Evolutionary conservation across 768 basidiomycete species (phyloP).

Genomic region (Lenzites betulinus): DNA sequence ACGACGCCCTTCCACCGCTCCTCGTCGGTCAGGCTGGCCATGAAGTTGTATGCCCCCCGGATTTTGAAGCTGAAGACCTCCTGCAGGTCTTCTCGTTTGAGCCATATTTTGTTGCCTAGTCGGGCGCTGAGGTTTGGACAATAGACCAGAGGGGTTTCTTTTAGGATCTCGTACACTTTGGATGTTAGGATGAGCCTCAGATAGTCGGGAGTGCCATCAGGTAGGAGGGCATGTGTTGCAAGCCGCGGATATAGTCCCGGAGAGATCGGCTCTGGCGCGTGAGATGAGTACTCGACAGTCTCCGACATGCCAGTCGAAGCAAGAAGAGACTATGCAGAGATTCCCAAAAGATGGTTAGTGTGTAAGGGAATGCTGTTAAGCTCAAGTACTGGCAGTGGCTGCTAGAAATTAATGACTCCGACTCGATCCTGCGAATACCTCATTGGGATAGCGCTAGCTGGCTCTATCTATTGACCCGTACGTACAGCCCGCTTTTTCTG

Average conservation of each 20-base stretch:
- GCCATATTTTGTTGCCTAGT: slow-evolving; percentile 91
- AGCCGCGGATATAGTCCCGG: slow-evolving; percentile 59
- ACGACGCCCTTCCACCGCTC: slow-evolving; percentile 98
- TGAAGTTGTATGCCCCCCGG: slow-evolving; percentile 97
- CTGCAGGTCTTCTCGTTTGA: slow-evolving; percentile 97
- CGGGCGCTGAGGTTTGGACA: slow-evolving; percentile 86
- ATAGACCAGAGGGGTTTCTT: slow-evolving; percentile 86
- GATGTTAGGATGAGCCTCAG: slow-evolving; percentile 85
- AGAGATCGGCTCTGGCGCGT: slow-evolving; percentile 61
- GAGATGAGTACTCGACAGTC: slow-evolving; percentile 68
- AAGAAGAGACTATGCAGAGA: too few species aligned
- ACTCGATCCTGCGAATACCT: slow-evolving; percentile 8
- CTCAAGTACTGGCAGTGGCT: background rate
- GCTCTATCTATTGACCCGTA: too few species aligned
- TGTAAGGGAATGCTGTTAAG: background rate
- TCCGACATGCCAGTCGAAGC: slow-evolving; percentile 40
- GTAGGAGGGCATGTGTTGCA: slow-evolving; percentile 61
- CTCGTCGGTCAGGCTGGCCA: slow-evolving; percentile 84
- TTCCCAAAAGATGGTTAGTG: background rate
- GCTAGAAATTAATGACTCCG: too few species aligned
- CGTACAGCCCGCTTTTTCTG: background rate
- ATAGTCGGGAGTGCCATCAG: slow-evolving; percentile 79
- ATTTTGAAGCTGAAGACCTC: slow-evolving; percentile 99
- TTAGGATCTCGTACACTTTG: slow-evolving; percentile 87
- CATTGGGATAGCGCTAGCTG: slow-evolving; percentile 15